phyloP scores from a whole-genome alignment of 2,329 filamentous ascomycete species.

The Allantophomopsis lycopodina region DNA sequence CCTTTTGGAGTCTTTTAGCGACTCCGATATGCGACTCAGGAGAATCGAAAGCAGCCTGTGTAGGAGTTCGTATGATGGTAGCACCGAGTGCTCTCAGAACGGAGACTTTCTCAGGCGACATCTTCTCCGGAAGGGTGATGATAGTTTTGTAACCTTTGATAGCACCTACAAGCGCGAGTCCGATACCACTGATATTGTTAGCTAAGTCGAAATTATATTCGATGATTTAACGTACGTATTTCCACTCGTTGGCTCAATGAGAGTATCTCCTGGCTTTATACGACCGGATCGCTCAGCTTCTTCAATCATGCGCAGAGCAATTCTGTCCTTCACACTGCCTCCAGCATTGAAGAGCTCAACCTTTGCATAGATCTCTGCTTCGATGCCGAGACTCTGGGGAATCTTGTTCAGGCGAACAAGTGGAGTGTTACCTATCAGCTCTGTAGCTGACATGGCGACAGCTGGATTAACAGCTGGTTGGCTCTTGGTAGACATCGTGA shows the following conservation, averaged over 20 bases:
- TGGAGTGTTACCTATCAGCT: slow-evolving; percentile 94
- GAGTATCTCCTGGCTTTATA: slow-evolving; percentile 91
- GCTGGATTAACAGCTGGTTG: slow-evolving; percentile 11
- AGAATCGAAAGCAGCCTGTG: slow-evolving; percentile 84
- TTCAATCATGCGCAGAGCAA: slow-evolving; percentile 94
- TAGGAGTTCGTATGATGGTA: slow-evolving; percentile 95
- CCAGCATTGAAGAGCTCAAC: slow-evolving; percentile 89
- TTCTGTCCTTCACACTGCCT: slow-evolving; percentile 87
- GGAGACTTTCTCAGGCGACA: slow-evolving; percentile 96
- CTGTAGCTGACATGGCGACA: slow-evolving; percentile 49
- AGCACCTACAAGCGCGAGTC: slow-evolving; percentile 81
- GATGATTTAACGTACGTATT: slow-evolving; percentile 49
- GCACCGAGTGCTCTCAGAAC: slow-evolving; percentile 88
- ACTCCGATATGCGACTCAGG: slow-evolving; percentile 97
- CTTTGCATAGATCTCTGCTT: slow-evolving; percentile 82
- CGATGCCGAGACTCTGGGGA: slow-evolving; percentile 78
- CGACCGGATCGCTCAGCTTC: slow-evolving; percentile 81
- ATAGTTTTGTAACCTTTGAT: slow-evolving; percentile 98
- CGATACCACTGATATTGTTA: slow-evolving; percentile 53
- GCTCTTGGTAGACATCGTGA: slow-evolving; percentile 9
- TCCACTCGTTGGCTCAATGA: slow-evolving; percentile 96
- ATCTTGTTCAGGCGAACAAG: slow-evolving; percentile 88
- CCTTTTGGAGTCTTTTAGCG: slow-evolving; percentile 77
- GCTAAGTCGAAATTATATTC: slow-evolving; percentile 2
- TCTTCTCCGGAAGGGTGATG: slow-evolving; percentile 97